phyloP scores from a whole-genome alignment of 2,329 filamentous ascomycete species.

The Colletotrichum caudatum region DNA sequence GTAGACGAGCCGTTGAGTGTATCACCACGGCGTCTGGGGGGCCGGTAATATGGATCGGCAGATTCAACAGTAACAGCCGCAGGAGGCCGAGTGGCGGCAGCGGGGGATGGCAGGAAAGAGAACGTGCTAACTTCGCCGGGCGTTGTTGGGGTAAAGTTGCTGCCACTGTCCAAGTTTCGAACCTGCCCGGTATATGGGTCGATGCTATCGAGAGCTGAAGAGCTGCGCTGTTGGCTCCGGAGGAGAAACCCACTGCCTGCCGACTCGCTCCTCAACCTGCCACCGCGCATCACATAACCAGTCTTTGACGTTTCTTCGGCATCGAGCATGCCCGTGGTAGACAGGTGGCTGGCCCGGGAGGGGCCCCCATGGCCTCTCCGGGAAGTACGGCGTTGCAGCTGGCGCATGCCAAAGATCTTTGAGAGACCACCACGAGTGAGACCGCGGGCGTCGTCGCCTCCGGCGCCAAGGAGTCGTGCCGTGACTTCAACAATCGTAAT shows the following conservation, averaged over 20 bases:
- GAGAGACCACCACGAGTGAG: constrained; percentile 84
- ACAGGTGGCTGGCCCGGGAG: constrained; percentile 84
- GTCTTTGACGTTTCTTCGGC: constrained; percentile 74
- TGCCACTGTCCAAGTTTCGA: constrained; percentile 68
- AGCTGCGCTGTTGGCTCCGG: constrained; percentile 61
- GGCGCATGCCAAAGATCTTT: constrained; percentile 92
- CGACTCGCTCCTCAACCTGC: constrained; percentile 71
- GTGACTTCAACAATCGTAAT: constrained; percentile 92
- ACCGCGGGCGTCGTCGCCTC: constrained; percentile 77
- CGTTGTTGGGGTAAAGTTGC: constrained; percentile 79
- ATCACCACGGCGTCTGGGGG: constrained; percentile 78
- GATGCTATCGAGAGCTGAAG: constrained; percentile 66
- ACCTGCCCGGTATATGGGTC: constrained; percentile 59
- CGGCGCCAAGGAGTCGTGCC: constrained; percentile 84
- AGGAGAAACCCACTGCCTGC: constrained; percentile 65
- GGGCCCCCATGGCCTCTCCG: constrained; percentile 66
- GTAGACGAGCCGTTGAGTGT: constrained; percentile 60
- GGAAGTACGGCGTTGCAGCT: constrained; percentile 80
- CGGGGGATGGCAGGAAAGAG: constrained; percentile 74
- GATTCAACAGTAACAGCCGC: constrained; percentile 61
- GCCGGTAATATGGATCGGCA: constrained; percentile 88
- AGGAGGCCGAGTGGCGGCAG: constrained; percentile 58
- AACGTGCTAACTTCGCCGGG: constrained; percentile 77
- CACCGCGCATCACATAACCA: constrained; percentile 66
- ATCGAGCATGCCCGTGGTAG: constrained; percentile 83